phyloP scores from a whole-genome alignment of 1,284 basidiomycete genomes.

The Pascua guehoae region DNA sequence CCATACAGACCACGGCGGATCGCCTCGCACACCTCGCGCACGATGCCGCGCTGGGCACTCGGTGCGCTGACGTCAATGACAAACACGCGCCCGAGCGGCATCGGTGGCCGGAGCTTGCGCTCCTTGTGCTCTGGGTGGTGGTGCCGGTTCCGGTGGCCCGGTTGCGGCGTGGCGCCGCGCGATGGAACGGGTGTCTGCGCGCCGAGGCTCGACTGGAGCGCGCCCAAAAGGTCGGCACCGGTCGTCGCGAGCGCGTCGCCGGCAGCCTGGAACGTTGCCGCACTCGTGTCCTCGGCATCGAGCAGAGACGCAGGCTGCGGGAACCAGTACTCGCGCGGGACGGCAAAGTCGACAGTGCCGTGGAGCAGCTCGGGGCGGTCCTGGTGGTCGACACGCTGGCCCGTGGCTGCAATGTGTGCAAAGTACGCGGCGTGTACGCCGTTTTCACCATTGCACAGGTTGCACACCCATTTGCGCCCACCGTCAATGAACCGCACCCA shows the following conservation, averaged over 20 bases:
- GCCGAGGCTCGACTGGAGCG: conserved; percentile 41
- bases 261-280: conserved; percentile 41
- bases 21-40: conserved; percentile 65
- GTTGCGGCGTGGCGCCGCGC: conserved; percentile 47
- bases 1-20: conserved; percentile 70
- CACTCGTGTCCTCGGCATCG: conserved; percentile 56
- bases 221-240: conserved; percentile 42
- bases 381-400: conserved; percentile 75
- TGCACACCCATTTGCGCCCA: conserved; percentile 87
- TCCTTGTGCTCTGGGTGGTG: conserved; percentile 31
- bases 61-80: conserved; percentile 79
- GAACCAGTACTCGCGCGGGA: conserved; percentile 84
- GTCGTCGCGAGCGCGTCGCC: conserved; percentile 41
- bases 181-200: conserved; percentile 18
- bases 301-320: conserved; percentile 53
- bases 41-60: conserved; percentile 67
- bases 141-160: conserved; percentile 30
- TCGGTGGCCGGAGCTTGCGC: conserved; percentile 56
- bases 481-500: conserved; percentile 87
- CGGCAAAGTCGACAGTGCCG: conserved; percentile 89
- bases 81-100: conserved; percentile 76
- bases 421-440: conserved; percentile 83
- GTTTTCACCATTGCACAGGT: conserved; percentile 78
- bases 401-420: conserved; percentile 74
- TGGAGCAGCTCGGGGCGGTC: conserved; percentile 82